Percentiles rank a stretch among this genome's conserved stretches.
Conservation (phyloP, 768 basidiomycete genomes). For the Agaricus subrufescens region DNA sequence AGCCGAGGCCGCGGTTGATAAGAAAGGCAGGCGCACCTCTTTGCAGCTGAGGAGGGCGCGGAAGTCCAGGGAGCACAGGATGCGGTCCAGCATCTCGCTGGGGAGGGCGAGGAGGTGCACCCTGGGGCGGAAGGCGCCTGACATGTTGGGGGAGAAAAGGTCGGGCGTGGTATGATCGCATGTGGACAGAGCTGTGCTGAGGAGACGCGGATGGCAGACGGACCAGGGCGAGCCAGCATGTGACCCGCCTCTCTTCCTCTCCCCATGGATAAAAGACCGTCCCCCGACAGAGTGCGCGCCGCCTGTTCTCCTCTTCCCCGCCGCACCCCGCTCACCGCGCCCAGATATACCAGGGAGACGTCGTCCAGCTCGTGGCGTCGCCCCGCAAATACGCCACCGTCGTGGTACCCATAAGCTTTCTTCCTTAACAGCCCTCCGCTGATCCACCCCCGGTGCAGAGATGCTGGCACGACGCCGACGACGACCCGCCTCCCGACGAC, state of each 20-base stretch:
- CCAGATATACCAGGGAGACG: conserved; percentile 67
- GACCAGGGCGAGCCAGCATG: conserved; percentile 4
- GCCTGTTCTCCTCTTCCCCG: background rate
- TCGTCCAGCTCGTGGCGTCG: conserved; percentile 44
- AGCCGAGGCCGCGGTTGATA: too few relatives aligned
- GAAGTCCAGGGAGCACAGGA: conserved; percentile 14
- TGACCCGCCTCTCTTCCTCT: conserved; percentile 2
- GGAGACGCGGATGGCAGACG: background rate
- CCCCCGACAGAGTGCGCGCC: conserved; percentile 1
- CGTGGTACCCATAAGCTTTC: conserved; percentile 38
- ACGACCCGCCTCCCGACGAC: conserved; percentile 40
- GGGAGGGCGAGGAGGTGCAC: conserved; percentile 11
- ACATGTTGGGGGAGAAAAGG: background rate
- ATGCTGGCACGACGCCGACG: conserved; percentile 88
- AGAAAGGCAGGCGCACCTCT: conserved; percentile 14
- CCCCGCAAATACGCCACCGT: conserved; percentile 54
- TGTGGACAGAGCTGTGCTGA: background rate
- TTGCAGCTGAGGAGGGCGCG: conserved; percentile 20
- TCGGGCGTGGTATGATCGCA: background rate
- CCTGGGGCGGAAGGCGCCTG: background rate
- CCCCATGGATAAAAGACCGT: background rate
- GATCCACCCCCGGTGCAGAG: conserved; percentile 39
- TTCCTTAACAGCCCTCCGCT: background rate
- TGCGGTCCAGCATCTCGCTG: conserved; percentile 14
- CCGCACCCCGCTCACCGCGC: background rate